Base-by-base conservation (phyloP, 23 red algal genomes). In the Pyropia yezoensis region DNA sequence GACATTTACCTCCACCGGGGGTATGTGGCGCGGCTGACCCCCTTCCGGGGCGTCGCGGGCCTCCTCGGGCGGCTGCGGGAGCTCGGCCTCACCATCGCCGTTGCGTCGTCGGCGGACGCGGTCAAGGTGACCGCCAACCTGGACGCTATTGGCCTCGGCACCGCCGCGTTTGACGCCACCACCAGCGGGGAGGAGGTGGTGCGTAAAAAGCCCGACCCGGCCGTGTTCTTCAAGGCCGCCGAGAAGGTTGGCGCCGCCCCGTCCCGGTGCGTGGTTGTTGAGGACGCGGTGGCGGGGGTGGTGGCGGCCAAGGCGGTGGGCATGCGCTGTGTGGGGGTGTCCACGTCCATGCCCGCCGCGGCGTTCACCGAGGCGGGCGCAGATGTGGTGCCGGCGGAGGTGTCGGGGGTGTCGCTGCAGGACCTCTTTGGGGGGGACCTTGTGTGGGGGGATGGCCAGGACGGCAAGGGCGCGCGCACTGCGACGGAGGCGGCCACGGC, bases 71-170 rank as follows among this genome's bases (percentile, higher is more conserved):
- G 69, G 57, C 52, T 90, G 6, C 65, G 61, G 21, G 33, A 62
- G 33, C 50, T 72, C 55, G 85, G 85, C 21, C 61, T 95, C 29
- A 72, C 77, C 57, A 76, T 86, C 20, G 89, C 74, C 8, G 78
- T 95, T 7, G 89, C 89, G 11, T 87, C 80, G 27, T 71, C 82
- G 17, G 89, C 89, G 25, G 89, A 95, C 49, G 58, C 65, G 56
- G 73, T 95, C 20, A 95, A 95, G 54, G 89, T 95, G 63, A 59
- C 81, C 28, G 89, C 70, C 50, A 95, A 95, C 62, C 62, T 95
- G 65, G 23, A 18, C 24, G 89, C 82, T 1, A 87, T 95, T 56
- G 80, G 75, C 18, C 61, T 95, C 18, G 55, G 61, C 27, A 39
- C 75, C 8, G 56, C 50, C 56, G 33, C 21, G 19, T 95, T 95